Percentiles rank a stretch among this genome's conserved stretches.
Conservation (phyloP, 108 stramenopile species). For the Schizochytrium sp. region DNA sequence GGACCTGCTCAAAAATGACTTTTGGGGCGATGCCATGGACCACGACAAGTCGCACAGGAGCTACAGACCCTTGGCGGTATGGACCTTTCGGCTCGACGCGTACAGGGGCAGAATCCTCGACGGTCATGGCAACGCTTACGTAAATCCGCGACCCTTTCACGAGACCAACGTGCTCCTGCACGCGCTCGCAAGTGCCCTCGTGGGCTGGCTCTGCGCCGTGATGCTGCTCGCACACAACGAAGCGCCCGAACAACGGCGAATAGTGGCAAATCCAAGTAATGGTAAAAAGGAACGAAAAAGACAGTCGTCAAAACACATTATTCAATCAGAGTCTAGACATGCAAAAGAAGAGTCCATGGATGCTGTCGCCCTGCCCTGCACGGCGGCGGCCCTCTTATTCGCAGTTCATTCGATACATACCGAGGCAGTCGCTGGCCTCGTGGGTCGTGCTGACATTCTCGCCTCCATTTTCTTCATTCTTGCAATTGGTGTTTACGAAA, state of each 20-base stretch:
- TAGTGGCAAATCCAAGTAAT: no score
- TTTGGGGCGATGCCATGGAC: constrained; percentile 21
- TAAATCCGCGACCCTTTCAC: background rate
- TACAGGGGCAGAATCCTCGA: background rate
- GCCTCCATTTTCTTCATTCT: background rate
- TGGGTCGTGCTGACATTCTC: constrained; percentile 18
- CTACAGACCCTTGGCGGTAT: background rate
- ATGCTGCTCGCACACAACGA: background rate
- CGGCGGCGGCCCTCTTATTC: constrained; percentile 1
- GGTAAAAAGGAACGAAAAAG: no score
- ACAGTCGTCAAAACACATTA: no score
- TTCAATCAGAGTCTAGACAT: no score
- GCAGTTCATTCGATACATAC: constrained; percentile 18
- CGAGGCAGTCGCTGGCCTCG: constrained; percentile 23
- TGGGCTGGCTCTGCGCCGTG: background rate
- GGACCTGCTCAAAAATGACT: background rate
- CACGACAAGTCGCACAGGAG: background rate
- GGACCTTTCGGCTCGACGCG: background rate
- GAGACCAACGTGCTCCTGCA: background rate
- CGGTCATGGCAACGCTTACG: background rate
- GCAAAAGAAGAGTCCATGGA: background rate
- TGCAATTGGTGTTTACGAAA: background rate
- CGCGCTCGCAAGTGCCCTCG: background rate
- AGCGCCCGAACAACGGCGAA: background rate
- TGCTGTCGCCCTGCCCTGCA: background rate